Base-by-base conservation (phyloP, 371 early-diverging fungal genomes). In the Mucor lusitanicus region DNA sequence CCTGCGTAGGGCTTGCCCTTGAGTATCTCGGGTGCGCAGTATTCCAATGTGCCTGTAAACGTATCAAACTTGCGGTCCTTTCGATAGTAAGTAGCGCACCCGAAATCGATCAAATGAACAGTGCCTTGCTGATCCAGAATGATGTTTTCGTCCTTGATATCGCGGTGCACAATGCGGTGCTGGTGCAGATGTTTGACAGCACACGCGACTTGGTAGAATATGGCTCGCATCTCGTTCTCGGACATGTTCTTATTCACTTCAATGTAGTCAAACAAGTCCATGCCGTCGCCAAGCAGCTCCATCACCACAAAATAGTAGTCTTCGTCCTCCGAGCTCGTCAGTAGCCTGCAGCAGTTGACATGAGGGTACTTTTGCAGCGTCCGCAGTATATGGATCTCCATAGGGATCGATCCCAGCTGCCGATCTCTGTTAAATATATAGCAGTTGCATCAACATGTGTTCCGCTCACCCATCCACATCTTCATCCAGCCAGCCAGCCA, bases 211-310 rank as follows among this genome's bases (percentile, higher is more conserved):
- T 91, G 91, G 27, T 74, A 75, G 59, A 91, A 91, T 21, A 93
- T 88, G 7, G 67, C 59, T 19, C 82, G 71, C 35, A 89, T 82
- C 63, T 88, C 84, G 25, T 71, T 70, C 72, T 93, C 91, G 0
- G 80, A 67, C 66, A 87, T 86, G 13, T 80, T 57, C 35, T 80
- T 76, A 33, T 86, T 87, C 59, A 86, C 44, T 65, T 93, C 93
- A 17, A 92, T 90, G 59, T 85, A 92, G 62, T 92, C 92, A 78
- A 93, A 93, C 57, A 93, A 62, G 64, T 92, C 92, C 83, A 91
- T 88, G 5, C 89, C 90, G 2, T 71, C 71, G 13, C 89, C 90
- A 27, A 89, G 88, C 1, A 88, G 53, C 21, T 76, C 79, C 87
- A 89, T 90, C 58, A 90, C 86, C 6, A 89, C 76, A 69, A 88